Percentiles rank a stretch among this genome's conserved stretches.
phyloP scores from a whole-genome alignment of 1,284 basidiomycete genomes.

The Trametes polyzona region DNA sequence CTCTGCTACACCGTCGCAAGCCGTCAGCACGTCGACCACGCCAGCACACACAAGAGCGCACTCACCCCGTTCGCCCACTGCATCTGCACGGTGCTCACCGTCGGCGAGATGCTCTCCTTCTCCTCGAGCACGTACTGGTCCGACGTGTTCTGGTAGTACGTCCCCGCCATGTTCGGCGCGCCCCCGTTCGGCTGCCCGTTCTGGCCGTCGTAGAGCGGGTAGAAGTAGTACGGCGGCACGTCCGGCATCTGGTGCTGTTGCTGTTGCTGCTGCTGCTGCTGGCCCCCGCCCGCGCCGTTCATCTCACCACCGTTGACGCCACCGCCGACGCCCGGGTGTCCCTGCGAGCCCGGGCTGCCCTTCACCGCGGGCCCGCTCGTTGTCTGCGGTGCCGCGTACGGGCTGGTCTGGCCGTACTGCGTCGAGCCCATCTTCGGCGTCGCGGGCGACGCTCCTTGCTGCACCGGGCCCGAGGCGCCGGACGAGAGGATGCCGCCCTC shows the following conservation, averaged over 20 bases:
- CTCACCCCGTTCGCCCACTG: constrained; percentile 34
- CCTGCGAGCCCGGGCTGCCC: constrained; percentile 17
- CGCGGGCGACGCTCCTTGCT: constrained; percentile 23
- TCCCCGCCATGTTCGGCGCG: constrained; percentile 45
- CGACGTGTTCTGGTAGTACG: constrained; percentile 56
- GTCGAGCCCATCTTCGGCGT: constrained; percentile 35
- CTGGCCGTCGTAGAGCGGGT: constrained; percentile 70
- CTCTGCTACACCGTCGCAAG: constrained; percentile 5
- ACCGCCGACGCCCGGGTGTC: constrained; percentile 6
- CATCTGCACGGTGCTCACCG: constrained; percentile 30
- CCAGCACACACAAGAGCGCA: not conserved
- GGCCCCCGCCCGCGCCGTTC: constrained; percentile 32
- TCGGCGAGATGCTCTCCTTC: constrained; percentile 43
- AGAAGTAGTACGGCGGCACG: constrained; percentile 54
- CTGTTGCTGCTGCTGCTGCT: too few relatives aligned
- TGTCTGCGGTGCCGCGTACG: constrained; percentile 16
- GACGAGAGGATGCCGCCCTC: constrained; percentile 39
- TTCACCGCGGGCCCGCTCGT: constrained; percentile 9
- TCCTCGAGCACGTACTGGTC: constrained; percentile 71
- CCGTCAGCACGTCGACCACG: not conserved
- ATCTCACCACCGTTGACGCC: constrained; percentile 32
- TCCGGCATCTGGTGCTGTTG: constrained; percentile 67
- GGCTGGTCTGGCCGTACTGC: constrained; percentile 25
- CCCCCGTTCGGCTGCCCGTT: constrained; percentile 41
- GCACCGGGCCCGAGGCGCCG: constrained; percentile 14